Conservation (phyloP, 1,284 basidiomycete genomes). For the Mycosarcoma maydis region DNA sequence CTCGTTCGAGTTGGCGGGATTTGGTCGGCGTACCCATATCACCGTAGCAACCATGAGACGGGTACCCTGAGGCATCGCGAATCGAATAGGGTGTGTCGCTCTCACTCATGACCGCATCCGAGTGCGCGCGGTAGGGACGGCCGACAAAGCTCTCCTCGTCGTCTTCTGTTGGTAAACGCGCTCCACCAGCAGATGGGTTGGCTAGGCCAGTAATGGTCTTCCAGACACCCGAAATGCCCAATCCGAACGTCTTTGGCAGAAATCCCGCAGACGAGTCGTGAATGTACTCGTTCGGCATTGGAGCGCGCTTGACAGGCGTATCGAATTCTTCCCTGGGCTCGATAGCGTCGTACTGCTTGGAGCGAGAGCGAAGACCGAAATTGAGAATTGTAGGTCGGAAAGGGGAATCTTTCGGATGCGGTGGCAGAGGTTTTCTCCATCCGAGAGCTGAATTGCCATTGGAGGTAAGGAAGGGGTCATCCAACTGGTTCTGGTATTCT, state of each 20-base stretch:
- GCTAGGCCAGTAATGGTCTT: slow-evolving; percentile 20
- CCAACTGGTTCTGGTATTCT: background rate
- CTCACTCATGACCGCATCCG: slow-evolving; percentile 25
- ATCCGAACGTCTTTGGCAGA: slow-evolving; percentile 14
- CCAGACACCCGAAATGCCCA: slow-evolving; percentile 35
- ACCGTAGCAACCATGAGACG: background rate
- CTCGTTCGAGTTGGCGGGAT: slow-evolving; percentile 3
- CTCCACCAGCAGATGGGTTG: background rate
- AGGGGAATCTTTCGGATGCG: slow-evolving; percentile 30
- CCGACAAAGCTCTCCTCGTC: slow-evolving; percentile 36
- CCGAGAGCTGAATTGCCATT: background rate
- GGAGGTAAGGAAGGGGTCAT: slow-evolving; percentile 12
- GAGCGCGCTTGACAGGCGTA: slow-evolving; percentile 17
- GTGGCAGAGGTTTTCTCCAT: slow-evolving; percentile 25
- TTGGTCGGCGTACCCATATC: slow-evolving; percentile 10
- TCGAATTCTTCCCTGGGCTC: slow-evolving; percentile 1
- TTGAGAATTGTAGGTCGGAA: slow-evolving; percentile 27
- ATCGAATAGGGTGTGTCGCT: slow-evolving; percentile 25
- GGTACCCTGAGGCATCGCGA: background rate
- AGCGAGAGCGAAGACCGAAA: slow-evolving; percentile 32
- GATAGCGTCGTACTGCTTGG: slow-evolving; percentile 29
- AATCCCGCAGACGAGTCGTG: background rate
- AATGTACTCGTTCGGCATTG: background rate
- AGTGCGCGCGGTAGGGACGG: slow-evolving; percentile 5
- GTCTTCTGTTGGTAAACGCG: background rate